Evolutionary conservation across 805 yeast species (phyloP).

Genomic region (Gaillardinia entomophila): DNA sequence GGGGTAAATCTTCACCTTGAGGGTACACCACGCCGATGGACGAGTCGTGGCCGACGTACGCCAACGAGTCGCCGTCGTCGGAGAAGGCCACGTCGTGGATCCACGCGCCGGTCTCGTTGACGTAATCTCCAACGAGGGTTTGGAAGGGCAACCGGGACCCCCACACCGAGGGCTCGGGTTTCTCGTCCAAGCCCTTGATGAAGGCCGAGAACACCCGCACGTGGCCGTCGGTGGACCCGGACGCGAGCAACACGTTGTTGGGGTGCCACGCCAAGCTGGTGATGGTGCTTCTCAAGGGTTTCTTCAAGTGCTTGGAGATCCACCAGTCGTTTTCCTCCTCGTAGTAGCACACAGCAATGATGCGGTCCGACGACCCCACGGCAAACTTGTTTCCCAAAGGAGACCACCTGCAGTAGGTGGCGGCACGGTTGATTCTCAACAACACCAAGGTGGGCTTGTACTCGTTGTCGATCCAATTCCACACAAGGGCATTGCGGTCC

Average conservation of each 20-base stretch:
- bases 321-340: slow-evolving; percentile 98
- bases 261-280: slow-evolving; percentile 89
- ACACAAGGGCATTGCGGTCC: slow-evolving; percentile 95
- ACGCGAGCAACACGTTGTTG: slow-evolving; percentile 78
- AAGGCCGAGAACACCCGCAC: slow-evolving; percentile 85
- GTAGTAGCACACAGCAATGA: slow-evolving; percentile 92
- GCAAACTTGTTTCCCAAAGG: slow-evolving; percentile 95
- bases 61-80: slow-evolving; percentile 72
- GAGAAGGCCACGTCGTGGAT: slow-evolving; percentile 86
- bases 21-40: slow-evolving; percentile 78
- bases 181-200: slow-evolving; percentile 80
- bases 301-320: slow-evolving; percentile 96
- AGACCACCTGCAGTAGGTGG: slow-evolving; percentile 92
- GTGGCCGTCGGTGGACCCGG: slow-evolving; percentile 92
- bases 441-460: slow-evolving; percentile 87
- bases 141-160: slow-evolving; percentile 94
- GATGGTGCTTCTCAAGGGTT: slow-evolving; percentile 86
- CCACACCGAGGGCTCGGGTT: slow-evolving; percentile 82
- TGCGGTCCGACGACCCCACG: slow-evolving; percentile 92
- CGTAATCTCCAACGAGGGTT: slow-evolving; percentile 78
- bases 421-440: slow-evolving; percentile 90
- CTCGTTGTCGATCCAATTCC: slow-evolving; percentile 62
- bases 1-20: slow-evolving; percentile 58
- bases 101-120: slow-evolving; percentile 74
- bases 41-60: slow-evolving; percentile 82